A percentile compares a stretch with the other conserved stretches of the same genome.
Conservation (phyloP, 176 grass and related monocot genomes). For the Rhipidocladum racemiflorum region DNA sequence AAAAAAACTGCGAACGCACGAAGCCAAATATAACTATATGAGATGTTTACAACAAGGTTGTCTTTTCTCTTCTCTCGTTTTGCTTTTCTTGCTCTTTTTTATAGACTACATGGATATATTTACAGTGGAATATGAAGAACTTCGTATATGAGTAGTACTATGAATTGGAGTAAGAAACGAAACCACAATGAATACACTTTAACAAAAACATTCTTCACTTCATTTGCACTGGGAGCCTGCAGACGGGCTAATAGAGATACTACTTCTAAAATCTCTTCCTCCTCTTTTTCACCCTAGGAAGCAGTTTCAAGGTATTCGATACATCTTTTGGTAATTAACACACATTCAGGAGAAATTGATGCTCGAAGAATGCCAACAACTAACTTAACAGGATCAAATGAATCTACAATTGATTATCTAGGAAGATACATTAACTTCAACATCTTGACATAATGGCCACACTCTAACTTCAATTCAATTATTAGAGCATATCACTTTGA, state of each 20-base stretch:
- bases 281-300: conserved; percentile 83
- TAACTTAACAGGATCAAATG: conserved; percentile 80
- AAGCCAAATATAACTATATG: too few species aligned
- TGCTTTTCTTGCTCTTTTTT: too few species aligned
- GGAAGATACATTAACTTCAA: conserved; percentile 65
- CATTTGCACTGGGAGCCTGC: conserved; percentile 45
- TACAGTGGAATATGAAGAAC: too few species aligned
- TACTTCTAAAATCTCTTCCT: conserved; percentile 75
- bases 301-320: conserved; percentile 79
- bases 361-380: conserved; percentile 63
- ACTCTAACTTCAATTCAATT: conserved; percentile 68
- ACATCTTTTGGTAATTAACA: conserved; percentile 50
- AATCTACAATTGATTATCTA: conserved; percentile 57
- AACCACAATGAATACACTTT: too few species aligned
- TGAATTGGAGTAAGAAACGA: too few species aligned
- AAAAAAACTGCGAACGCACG: too few species aligned
- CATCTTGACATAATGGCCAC: conserved; percentile 70
- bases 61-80: too few species aligned
- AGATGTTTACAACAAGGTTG: too few species aligned
- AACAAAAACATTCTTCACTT: conserved; percentile 75
- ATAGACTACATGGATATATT: too few species aligned
- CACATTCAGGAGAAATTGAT: conserved; percentile 55
- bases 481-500: conserved; percentile 30
- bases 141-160: too few species aligned
- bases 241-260: conserved; percentile 59